Conservation (phyloP, 2,329 filamentous ascomycete species). For the Hymenoscyphus salicellus region DNA sequence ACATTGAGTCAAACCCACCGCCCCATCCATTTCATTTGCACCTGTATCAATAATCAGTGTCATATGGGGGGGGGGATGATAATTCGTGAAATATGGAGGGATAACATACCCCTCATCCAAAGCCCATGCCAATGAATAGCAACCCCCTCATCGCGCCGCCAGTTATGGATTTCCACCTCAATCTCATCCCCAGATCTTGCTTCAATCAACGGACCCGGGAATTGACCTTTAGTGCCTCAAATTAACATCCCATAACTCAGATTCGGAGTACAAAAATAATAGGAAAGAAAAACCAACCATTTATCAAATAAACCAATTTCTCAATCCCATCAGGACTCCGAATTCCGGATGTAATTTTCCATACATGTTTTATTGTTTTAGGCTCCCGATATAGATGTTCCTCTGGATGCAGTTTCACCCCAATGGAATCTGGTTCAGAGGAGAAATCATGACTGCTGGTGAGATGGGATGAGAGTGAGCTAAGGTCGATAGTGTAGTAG, state of each 20-base stretch:
- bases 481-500: background rate
- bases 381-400: conserved; percentile 40
- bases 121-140: conserved; percentile 46
- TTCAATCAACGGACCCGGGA: conserved; percentile 43
- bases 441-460: background rate
- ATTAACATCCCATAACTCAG: background rate
- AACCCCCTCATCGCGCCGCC: conserved; percentile 29
- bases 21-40: conserved; percentile 22
- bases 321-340: conserved; percentile 46
- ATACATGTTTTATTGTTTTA: conserved; percentile 36
- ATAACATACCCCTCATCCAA: conserved; percentile 11
- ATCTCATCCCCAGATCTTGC: conserved; percentile 43
- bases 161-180: conserved; percentile 42
- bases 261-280: too few species aligned
- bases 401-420: conserved; percentile 39
- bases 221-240: conserved; percentile 11
- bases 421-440: background rate
- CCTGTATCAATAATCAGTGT: conserved; percentile 22
- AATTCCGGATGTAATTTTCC: conserved; percentile 40
- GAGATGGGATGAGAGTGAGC: background rate
- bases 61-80: too few species aligned
- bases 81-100: too few species aligned
- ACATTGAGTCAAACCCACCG: conserved; percentile 19
- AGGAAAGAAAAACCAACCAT: conserved; percentile 36
- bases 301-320: conserved; percentile 48